Percentiles rank a stretch among this genome's conserved stretches.
These are phyloP conservation scores for Imleria badia DNA, from an alignment of 768 basidiomycete genomes.

Conservation along the genomic window DNA sequence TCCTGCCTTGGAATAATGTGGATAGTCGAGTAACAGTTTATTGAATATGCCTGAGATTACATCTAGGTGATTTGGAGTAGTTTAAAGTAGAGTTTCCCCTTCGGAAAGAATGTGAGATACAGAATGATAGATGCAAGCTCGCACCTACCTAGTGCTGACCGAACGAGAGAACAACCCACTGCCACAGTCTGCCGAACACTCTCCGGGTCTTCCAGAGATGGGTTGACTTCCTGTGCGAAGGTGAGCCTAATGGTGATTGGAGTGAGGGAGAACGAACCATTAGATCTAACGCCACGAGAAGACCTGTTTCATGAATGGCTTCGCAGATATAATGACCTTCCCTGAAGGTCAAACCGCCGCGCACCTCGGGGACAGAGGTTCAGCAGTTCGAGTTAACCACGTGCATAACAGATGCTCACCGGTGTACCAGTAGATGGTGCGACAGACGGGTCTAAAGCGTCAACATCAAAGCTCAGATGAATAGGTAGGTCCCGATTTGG, in stretches of 20 bases:
- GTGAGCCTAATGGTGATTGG: slow-evolving; percentile 5
- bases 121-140: not conserved
- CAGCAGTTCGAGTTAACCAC: not conserved
- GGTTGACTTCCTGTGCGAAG: slow-evolving; percentile 83
- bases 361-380: slow-evolving; percentile 49
- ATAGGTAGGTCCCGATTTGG: slow-evolving; percentile 80
- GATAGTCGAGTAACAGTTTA: not conserved
- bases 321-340: slow-evolving; percentile 99
- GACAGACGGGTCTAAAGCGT: slow-evolving; percentile 90
- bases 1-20: too few species aligned
- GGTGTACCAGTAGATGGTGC: slow-evolving; percentile 97
- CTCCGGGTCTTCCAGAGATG: slow-evolving; percentile 75
- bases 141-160: slow-evolving; percentile 74
- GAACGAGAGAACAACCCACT: slow-evolving; percentile 82
- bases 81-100: slow-evolving; percentile 37
- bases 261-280: slow-evolving; percentile 59
- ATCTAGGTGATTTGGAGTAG: not conserved
- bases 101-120: slow-evolving; percentile 6
- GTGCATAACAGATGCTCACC: slow-evolving; percentile 39
- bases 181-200: slow-evolving; percentile 87
- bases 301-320: slow-evolving; percentile 87
- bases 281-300: slow-evolving; percentile 88
- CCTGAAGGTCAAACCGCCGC: slow-evolving; percentile 93
- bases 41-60: slow-evolving; percentile 2
- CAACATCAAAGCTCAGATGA: slow-evolving; percentile 96